phyloP scores from a whole-genome alignment of 2,329 filamentous ascomycete genomes.

The Fusarium phyllophilum region DNA sequence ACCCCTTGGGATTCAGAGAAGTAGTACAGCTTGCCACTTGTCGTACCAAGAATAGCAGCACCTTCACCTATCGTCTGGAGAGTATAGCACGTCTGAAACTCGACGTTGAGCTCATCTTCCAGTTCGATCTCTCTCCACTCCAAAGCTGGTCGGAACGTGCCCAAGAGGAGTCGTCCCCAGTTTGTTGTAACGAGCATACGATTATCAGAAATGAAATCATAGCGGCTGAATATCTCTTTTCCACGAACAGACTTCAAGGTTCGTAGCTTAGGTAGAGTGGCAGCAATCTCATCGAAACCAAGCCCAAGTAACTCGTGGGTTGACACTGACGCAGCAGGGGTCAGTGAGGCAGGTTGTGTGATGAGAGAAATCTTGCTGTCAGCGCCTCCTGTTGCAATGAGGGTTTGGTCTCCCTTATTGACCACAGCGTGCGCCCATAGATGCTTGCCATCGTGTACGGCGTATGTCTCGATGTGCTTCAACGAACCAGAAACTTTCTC shows the following conservation, averaged over 20 bases:
- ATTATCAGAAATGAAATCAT: constrained; percentile 67
- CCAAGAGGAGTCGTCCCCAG: constrained; percentile 67
- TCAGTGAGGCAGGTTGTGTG: constrained; percentile 4
- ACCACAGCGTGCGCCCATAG: constrained; percentile 78
- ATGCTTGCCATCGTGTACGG: constrained; percentile 85
- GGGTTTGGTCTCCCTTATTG: constrained; percentile 44
- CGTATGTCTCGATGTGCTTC: constrained; percentile 64
- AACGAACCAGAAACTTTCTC: constrained; percentile 49
- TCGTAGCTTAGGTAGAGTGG: constrained; percentile 19
- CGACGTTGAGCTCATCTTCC: constrained; percentile 46
- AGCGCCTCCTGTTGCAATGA: constrained; percentile 81
- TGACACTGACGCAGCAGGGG: neutral
- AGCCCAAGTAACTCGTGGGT: constrained; percentile 35
- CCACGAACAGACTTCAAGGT: constrained; percentile 44
- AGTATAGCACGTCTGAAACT: constrained; percentile 60
- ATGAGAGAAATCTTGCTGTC: constrained; percentile 76
- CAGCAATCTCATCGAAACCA: constrained; percentile 49
- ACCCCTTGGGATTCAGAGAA: constrained; percentile 50
- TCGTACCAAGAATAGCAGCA: constrained; percentile 60
- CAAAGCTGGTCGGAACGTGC: constrained; percentile 47
- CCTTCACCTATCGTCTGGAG: constrained; percentile 53
- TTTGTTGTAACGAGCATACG: constrained; percentile 68
- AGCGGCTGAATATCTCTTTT: constrained; percentile 65
- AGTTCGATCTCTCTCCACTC: constrained; percentile 57
- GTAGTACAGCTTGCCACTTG: constrained; percentile 59